Base-by-base conservation (phyloP, 75 land plant genomes). In the Ceratopteris richardii region DNA sequence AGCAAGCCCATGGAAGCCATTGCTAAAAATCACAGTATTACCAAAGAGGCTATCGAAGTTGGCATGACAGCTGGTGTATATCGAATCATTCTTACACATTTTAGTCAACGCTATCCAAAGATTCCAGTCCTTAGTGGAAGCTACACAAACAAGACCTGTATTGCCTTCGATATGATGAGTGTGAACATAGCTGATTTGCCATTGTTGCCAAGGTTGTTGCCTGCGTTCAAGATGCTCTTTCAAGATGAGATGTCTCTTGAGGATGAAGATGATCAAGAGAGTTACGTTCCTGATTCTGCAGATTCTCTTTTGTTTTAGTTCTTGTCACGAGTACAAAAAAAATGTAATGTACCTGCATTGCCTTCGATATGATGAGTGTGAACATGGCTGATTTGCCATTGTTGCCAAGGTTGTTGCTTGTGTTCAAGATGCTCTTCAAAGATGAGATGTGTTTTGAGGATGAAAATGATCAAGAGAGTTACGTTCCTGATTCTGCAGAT, bases 141-240 rank as follows among this genome's bases (percentile, higher is more conserved):
- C 42, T 79, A 80, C 75, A 86, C 73, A 63, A 64, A 80, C 54
- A 74, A 77, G 25, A 84, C 91, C n/a, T 94, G 96, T 66, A 81
- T 94, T 56, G 96, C 88, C 1, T 94, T 94, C 57, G 99, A 94
- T 56, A 46, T 94, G 99, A 94, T 94, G 99, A 94, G 86, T 43
- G 77, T 84, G 17, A 89, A 94, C 66, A 14, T 84, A 37, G 96
- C 87, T 21, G 96, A 94, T 58, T 47, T 94, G 52, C 86, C 85
- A 26, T 68, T 94, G 30, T 67, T 94, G 4, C 96, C 99, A 2
- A 71, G 66, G 44, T 70, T 90, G 30, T 54, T 90, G 14, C 96
- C 99, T 28, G 81, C 76, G 61, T 61, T 94, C 13, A 94, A 75
- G 63, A 66, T 81, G 13, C 78, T 94, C 2, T 94, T 94, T 58